These are phyloP conservation scores for Pleurotus tuber-regium DNA, from an alignment of 768 basidiomycete genomes.

Conservation along the genomic window DNA sequence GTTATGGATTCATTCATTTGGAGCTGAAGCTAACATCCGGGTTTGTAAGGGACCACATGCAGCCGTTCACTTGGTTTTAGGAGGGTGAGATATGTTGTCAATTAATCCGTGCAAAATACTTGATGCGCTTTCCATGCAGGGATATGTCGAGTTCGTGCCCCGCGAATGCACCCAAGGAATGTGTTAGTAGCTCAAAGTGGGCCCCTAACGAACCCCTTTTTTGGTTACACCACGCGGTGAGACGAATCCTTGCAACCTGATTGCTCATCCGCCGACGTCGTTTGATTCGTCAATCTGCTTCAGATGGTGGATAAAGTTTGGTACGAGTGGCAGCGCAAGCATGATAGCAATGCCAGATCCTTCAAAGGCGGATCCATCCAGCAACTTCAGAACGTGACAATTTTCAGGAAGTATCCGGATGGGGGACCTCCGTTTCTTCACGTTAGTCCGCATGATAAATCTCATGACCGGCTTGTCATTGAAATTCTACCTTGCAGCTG, in stretches of 20 bases:
- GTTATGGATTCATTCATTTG: not conserved
- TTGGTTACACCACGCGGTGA: constrained; percentile 32
- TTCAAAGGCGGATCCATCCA: constrained; percentile 30
- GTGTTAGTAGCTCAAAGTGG: constrained; percentile 24
- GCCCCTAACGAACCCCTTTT: constrained; percentile 34
- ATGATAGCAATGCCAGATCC: constrained; percentile 20
- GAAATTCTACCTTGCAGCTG: constrained; percentile 22
- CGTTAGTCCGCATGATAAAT: too few species aligned
- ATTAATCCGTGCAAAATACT: not conserved
- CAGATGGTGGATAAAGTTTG: constrained; percentile 37
- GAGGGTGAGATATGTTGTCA: constrained; percentile 21
- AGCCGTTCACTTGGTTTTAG: constrained; percentile 28
- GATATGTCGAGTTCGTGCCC: constrained; percentile 29
- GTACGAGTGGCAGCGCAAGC: constrained; percentile 31
- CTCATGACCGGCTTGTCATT: too few species aligned
- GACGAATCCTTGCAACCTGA: too few species aligned
- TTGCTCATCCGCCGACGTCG: constrained; percentile 1
- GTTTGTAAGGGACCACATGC: constrained; percentile 28
- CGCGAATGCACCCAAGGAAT: constrained; percentile 18
- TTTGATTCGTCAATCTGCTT: too few species aligned
- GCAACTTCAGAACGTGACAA: constrained; percentile 17
- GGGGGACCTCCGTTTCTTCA: constrained; percentile 19
- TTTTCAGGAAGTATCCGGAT: constrained; percentile 21
- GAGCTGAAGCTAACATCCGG: not conserved
- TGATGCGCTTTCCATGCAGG: constrained; percentile 14